phyloP scores from a whole-genome alignment of 139 green algal genomes.

The Gonium pectorale region DNA sequence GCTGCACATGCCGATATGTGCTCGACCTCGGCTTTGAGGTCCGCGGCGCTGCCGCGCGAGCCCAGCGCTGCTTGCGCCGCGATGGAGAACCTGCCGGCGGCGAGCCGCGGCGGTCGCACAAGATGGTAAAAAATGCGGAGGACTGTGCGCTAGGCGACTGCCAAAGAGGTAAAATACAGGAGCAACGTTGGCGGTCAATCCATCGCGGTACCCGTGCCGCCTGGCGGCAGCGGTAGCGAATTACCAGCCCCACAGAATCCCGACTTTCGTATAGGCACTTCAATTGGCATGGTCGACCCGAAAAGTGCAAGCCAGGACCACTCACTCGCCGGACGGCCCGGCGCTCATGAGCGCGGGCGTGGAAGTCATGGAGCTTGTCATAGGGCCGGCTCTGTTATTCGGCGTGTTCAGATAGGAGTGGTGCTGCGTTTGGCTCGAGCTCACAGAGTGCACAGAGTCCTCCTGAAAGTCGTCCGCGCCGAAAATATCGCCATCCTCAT shows the following conservation, averaged over 20 bases:
- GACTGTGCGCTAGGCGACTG: too few relatives aligned
- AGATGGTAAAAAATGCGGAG: too few relatives aligned
- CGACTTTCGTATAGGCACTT: too few relatives aligned
- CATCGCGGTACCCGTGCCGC: too few relatives aligned
- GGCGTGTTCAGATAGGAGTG: constrained; percentile 13
- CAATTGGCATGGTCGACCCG: too few relatives aligned
- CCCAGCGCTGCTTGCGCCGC: constrained; percentile 13
- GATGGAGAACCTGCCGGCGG: constrained; percentile 29
- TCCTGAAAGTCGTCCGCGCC: constrained; percentile 1
- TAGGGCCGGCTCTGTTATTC: not conserved
- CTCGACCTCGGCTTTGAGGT: constrained; percentile 23
- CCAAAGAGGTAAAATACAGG: too few relatives aligned
- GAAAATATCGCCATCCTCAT: constrained; percentile 15
- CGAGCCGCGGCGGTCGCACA: too few relatives aligned
- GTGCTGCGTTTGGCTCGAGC: constrained; percentile 22
- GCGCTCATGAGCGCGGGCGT: constrained; percentile 10
- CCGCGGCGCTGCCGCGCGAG: not conserved
- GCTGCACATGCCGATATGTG: not conserved
- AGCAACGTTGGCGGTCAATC: too few relatives aligned
- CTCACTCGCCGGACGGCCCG: constrained; percentile 28
- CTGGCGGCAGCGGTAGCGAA: too few relatives aligned
- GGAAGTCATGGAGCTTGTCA: constrained; percentile 2
- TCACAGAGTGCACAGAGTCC: not conserved
- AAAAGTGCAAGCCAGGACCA: not conserved
- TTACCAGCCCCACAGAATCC: too few relatives aligned